These are phyloP conservation scores for Trypanosoma melophagium DNA, from an alignment of 208 protist genomes.

Conservation along the genomic window DNA sequence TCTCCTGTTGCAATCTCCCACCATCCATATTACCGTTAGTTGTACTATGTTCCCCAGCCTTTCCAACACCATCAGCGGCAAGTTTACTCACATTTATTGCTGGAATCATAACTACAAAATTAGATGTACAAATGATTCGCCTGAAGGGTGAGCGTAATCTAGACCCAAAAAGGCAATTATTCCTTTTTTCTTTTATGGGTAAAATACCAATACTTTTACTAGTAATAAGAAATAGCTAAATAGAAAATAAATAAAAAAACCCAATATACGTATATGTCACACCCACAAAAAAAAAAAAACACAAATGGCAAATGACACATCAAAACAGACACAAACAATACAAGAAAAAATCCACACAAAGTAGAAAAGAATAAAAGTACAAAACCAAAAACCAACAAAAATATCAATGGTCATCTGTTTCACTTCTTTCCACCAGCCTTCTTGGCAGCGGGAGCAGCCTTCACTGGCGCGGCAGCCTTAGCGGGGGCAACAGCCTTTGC, in stretches of 20 bases:
- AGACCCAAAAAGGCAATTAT: neutral
- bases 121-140: neutral
- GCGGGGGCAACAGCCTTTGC: conserved; percentile 36
- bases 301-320: neutral
- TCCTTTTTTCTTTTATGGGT: neutral
- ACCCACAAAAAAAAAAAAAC: no score
- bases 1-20: conserved; percentile 8
- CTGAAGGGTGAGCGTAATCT: neutral
- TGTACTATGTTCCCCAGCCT: neutral
- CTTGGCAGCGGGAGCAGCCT: conserved; percentile 50
- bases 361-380: no score
- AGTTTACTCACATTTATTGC: conserved; percentile 40
- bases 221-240: no score
- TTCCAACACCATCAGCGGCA: neutral
- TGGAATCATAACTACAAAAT: conserved; percentile 40
- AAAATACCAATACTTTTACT: no score
- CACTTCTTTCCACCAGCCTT: conserved; percentile 51
- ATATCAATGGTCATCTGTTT: neutral
- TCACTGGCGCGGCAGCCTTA: conserved; percentile 45
- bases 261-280: no score
- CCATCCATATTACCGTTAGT: conserved; percentile 6
- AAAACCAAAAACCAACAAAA: no score
- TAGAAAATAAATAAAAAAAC: no score
- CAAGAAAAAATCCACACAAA: no score
- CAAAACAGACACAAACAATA: neutral